Evolutionary conservation across 164 flowering plant species (phyloP), one percentile per base, ranked within the genome.

Genomic region (Vitis riparia): DNA sequence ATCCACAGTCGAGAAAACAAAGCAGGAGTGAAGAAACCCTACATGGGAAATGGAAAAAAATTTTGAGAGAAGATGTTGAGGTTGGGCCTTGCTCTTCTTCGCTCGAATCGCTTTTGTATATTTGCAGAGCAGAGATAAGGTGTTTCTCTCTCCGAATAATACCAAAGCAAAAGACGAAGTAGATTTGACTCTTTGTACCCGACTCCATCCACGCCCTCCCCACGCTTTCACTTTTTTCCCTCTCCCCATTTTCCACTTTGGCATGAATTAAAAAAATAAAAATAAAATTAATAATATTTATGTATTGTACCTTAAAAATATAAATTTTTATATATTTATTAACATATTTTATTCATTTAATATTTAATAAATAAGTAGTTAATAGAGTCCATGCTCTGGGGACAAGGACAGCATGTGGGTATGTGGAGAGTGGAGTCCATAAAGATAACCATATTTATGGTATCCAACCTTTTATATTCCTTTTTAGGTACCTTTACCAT

Each of bases 61-160:
- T 57, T 19, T 9, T 13, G 59, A 57, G 15, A 37, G 44, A 37
- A 37, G 58, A 8, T 9, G 60, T 53, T 67, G 66, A 58, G 51
- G 51, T 44, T 7, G 49, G 14, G 12, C 23, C 29, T 63, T 11
- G 11, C 57, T 51, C 59, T 59, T 59, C 52, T 10, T 19, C n/a
- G 13, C n/a, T n/a, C n/a, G n/a, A n/a, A n/a, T n/a, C n/a, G n/a
- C n/a, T 53, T 44, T 11, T 14, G 51, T 63, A 4, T 9, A 2
- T 8, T 55, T 63, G 67, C 72, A 19, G 58, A 69, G 14, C 68
- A 47, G 62, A 77, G 76, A 77, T 77, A 68, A 73, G 76, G 76
- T 55, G 61, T 32, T 51, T 69, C 67, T 75, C 65, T 70, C 70
- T 16, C 66, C 65, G 71, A 68, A 68, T 68, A 69, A 65, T 74